A percentile compares a stretch with the other conserved stretches of the same genome.
Conservation (phyloP, 768 basidiomycete species). For the Xerocomus potaroensis region DNA sequence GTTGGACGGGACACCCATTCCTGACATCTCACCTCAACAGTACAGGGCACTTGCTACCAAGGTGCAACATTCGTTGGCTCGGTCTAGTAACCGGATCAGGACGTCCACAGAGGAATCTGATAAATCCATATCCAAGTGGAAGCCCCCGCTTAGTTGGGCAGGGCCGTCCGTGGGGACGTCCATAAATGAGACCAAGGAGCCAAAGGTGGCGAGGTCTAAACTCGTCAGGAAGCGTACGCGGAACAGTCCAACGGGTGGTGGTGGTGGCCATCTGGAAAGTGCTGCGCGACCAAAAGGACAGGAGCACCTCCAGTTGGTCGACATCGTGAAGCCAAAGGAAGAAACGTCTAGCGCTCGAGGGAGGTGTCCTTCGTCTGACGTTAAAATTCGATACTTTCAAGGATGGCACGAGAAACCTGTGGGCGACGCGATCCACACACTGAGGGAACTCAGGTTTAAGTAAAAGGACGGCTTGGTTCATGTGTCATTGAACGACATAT, state of each 20-base stretch:
- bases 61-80: neutral
- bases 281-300: slow-evolving; percentile 1
- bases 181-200: neutral
- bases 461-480: slow-evolving; percentile 3
- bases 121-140: slow-evolving; percentile 8
- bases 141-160: slow-evolving; percentile 23
- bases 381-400: slow-evolving; percentile 10
- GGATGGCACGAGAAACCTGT: slow-evolving; percentile 23
- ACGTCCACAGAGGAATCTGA: neutral
- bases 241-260: neutral
- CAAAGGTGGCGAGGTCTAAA: neutral
- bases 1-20: neutral
- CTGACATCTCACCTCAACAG: neutral
- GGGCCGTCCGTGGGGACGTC: slow-evolving; percentile 10
- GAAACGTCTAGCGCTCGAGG: neutral
- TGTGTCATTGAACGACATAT: neutral
- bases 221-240: neutral
- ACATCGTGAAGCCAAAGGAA: neutral
- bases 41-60: neutral
- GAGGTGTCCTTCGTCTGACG: neutral
- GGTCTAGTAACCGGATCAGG: neutral
- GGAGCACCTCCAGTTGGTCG: neutral
- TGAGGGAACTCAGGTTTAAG: slow-evolving; percentile 24
- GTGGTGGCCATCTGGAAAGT: neutral
- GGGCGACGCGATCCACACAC: slow-evolving; percentile 27